These are phyloP conservation scores for Apiospora malaysiana DNA, from an alignment of 2,329 filamentous ascomycete genomes.

Conservation along the genomic window DNA sequence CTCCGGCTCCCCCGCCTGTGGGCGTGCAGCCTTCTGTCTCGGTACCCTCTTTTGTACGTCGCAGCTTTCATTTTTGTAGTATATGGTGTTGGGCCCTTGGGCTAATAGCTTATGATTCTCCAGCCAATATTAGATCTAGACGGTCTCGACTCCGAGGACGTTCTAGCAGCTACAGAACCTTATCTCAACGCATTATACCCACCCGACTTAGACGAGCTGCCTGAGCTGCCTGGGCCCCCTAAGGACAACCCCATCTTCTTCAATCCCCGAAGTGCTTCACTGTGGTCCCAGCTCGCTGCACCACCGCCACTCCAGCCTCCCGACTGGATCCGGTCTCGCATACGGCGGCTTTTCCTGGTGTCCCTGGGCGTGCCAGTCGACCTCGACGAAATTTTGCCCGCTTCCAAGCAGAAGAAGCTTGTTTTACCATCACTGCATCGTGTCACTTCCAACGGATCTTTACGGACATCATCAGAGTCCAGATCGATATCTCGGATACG, in stretches of 20 bases:
- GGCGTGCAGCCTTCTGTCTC: conserved; percentile 43
- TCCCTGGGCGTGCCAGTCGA: conserved; percentile 96
- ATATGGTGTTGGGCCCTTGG: conserved; percentile 22
- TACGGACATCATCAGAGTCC: conserved; percentile 61
- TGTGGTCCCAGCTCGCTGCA: conserved; percentile 96
- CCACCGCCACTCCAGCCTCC: conserved; percentile 93
- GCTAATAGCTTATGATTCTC: conserved; percentile 21
- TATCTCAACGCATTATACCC: conserved; percentile 73
- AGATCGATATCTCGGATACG: conserved; percentile 54
- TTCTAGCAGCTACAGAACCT: conserved; percentile 65
- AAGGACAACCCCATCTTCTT: conserved; percentile 73
- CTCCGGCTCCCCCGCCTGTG: conserved; percentile 37
- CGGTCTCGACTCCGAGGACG: conserved; percentile 64
- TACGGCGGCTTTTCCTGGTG: conserved; percentile 91
- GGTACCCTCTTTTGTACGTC: conserved; percentile 51
- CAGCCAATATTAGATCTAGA: conserved; percentile 74
- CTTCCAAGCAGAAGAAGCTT: conserved; percentile 97
- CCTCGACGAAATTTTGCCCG: conserved; percentile 94
- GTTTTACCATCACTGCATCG: conserved; percentile 75
- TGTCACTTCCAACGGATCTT: conserved; percentile 55
- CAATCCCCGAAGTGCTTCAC: conserved; percentile 83
- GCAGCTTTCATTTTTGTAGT: conserved; percentile 41
- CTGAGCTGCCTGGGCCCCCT: conserved; percentile 55
- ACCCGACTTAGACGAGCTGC: conserved; percentile 58
- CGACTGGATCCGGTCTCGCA: conserved; percentile 97